These are phyloP conservation scores for Alternaria sp. DNA, from an alignment of 2,329 filamentous ascomycete species.

Conservation along the genomic window DNA sequence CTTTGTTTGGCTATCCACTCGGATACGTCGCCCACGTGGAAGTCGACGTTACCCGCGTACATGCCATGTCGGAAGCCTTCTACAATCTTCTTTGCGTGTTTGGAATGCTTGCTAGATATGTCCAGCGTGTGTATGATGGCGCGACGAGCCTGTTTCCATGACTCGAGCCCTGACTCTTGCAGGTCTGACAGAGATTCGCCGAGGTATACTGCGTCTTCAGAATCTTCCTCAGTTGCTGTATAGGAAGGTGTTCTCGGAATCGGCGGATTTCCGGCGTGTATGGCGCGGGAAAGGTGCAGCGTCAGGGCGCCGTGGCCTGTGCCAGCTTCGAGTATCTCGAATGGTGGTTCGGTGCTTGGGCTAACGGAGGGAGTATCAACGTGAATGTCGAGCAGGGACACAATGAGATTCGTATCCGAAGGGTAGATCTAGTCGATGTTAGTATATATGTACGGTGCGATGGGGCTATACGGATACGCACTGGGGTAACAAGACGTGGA, in stretches of 20 bases:
- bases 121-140: slow-evolving; percentile 82
- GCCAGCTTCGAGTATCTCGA: slow-evolving; percentile 84
- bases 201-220: slow-evolving; percentile 42
- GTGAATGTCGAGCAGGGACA: slow-evolving; percentile 79
- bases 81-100: slow-evolving; percentile 71
- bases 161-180: slow-evolving; percentile 37
- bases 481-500: slow-evolving; percentile 77
- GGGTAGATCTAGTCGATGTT: slow-evolving; percentile 70
- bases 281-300: slow-evolving; percentile 76
- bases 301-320: slow-evolving; percentile 86
- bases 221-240: slow-evolving; percentile 24
- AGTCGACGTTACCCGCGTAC: slow-evolving; percentile 76
- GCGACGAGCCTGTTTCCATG: slow-evolving; percentile 60
- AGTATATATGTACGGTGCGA: neutral
- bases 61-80: slow-evolving; percentile 73
- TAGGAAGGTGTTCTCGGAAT: slow-evolving; percentile 50
- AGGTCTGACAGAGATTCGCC: slow-evolving; percentile 46
- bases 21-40: slow-evolving; percentile 73
- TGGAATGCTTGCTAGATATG: slow-evolving; percentile 67
- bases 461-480: slow-evolving; percentile 50
- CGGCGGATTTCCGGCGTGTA: slow-evolving; percentile 75
- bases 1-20: slow-evolving; percentile 67
- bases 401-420: slow-evolving; percentile 77
- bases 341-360: slow-evolving; percentile 51
- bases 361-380: slow-evolving; percentile 54